A percentile compares a stretch with the other conserved stretches of the same genome.
Conservation (phyloP, 2,329 filamentous ascomycete species). For the Colletotrichum brevisporum region DNA sequence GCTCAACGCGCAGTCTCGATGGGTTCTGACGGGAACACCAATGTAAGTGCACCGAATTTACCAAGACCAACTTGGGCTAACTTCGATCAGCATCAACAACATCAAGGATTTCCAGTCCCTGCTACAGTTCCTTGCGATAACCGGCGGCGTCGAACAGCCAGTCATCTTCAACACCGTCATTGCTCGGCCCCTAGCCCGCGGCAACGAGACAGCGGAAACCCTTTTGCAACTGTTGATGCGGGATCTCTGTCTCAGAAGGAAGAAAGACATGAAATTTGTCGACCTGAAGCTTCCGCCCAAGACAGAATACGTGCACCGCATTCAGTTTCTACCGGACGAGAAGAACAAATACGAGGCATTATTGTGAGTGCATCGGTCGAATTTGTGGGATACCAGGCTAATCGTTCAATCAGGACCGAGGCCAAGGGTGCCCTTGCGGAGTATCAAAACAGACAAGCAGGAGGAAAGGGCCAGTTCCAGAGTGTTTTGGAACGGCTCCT, state of each 20-base stretch:
- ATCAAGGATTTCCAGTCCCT: slow-evolving; percentile 86
- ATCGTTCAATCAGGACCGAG: slow-evolving; percentile 67
- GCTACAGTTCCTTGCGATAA: slow-evolving; percentile 81
- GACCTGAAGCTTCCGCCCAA: slow-evolving; percentile 84
- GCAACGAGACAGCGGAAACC: slow-evolving; percentile 69
- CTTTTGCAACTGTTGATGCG: slow-evolving; percentile 83
- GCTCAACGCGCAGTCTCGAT: slow-evolving; percentile 79
- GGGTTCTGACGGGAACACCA: slow-evolving; percentile 85
- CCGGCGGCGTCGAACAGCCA: slow-evolving; percentile 80
- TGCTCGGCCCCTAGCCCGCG: slow-evolving; percentile 75
- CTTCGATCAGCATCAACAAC: slow-evolving; percentile 73
- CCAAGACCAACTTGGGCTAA: slow-evolving; percentile 15
- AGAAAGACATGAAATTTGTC: slow-evolving; percentile 91
- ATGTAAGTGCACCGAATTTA: slow-evolving; percentile 65
- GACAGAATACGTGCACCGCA: slow-evolving; percentile 82
- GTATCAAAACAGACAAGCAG: slow-evolving; percentile 64
- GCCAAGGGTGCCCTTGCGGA: slow-evolving; percentile 79
- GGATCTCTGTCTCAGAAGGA: slow-evolving; percentile 84
- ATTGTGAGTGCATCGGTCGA: slow-evolving; percentile 61
- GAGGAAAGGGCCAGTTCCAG: slow-evolving; percentile 72
- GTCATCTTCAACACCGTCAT: slow-evolving; percentile 82
- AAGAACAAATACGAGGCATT: slow-evolving; percentile 83
- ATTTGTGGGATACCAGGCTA: slow-evolving; percentile 36
- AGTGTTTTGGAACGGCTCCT: slow-evolving; percentile 85
- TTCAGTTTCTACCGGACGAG: slow-evolving; percentile 82